Conservation (phyloP, 768 basidiomycete genomes). For the Leccinellum albellum region DNA sequence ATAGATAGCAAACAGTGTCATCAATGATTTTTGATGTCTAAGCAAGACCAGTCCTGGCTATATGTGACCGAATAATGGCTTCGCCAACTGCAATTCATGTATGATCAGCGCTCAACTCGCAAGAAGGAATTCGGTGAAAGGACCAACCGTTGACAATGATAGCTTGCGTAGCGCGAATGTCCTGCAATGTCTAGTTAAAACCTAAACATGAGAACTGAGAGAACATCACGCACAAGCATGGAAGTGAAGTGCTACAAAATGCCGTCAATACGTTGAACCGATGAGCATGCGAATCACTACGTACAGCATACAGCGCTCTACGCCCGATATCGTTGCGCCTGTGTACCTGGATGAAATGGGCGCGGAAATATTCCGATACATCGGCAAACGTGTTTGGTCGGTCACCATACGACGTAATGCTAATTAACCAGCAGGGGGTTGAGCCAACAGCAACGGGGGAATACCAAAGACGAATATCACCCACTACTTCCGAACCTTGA, state of each 20-base stretch:
- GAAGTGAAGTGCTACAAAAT: slow-evolving; percentile 59
- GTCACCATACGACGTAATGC: slow-evolving; percentile 75
- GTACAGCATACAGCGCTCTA: slow-evolving; percentile 61
- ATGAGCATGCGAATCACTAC: slow-evolving; percentile 27
- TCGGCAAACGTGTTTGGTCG: slow-evolving; percentile 67
- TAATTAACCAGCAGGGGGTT: slow-evolving; percentile 22
- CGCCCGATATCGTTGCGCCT: slow-evolving; percentile 57
- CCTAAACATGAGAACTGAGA: neutral
- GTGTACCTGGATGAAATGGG: slow-evolving; percentile 79
- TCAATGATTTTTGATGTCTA: slow-evolving; percentile 8
- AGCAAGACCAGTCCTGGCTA: slow-evolving; percentile 48
- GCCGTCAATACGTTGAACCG: slow-evolving; percentile 7
- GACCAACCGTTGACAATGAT: slow-evolving; percentile 60
- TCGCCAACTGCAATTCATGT: slow-evolving; percentile 48
- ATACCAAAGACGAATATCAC: slow-evolving; percentile 28
- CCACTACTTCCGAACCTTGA: slow-evolving; percentile 73
- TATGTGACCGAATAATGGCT: slow-evolving; percentile 63
- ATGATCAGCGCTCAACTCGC: slow-evolving; percentile 1
- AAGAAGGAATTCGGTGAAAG: neutral
- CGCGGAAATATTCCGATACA: slow-evolving; percentile 76
- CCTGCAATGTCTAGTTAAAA: slow-evolving; percentile 34
- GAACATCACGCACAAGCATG: slow-evolving; percentile 50
- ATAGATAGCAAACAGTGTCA: slow-evolving; percentile 3
- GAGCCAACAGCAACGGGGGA: neutral
- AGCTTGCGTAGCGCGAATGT: slow-evolving; percentile 61